Conservation (phyloP, 2,329 filamentous ascomycete species). For the Whalleya microplaca region DNA sequence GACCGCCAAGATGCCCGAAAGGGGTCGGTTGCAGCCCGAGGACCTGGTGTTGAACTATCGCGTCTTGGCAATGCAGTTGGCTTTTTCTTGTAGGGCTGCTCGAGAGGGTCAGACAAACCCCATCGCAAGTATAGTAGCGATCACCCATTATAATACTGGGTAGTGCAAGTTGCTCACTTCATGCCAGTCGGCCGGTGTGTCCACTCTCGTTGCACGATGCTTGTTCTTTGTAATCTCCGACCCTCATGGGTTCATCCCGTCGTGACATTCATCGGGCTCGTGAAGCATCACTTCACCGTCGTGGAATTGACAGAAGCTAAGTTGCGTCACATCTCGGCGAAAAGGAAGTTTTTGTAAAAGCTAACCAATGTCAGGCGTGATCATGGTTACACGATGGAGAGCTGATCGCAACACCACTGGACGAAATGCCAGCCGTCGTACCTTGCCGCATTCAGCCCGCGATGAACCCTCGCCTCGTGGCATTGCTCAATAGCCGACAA, state of each 20-base stretch:
- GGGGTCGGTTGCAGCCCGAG: neutral
- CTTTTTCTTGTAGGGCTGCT: neutral
- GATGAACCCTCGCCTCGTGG: neutral
- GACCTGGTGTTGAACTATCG: neutral
- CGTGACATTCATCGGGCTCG: neutral
- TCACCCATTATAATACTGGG: neutral
- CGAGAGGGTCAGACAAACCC: neutral
- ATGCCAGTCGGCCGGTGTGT: no score
- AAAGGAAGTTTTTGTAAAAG: neutral
- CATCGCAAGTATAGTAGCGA: neutral
- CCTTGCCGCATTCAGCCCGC: neutral
- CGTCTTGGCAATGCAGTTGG: neutral
- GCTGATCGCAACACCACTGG: neutral
- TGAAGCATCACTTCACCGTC: neutral
- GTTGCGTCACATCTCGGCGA: no score
- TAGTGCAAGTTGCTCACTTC: neutral
- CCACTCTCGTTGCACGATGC: no score
- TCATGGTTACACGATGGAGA: neutral
- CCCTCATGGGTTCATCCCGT: neutral
- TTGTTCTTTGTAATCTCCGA: no score
- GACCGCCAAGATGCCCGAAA: neutral
- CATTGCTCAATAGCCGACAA: neutral
- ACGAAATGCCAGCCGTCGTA: neutral
- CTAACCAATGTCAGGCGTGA: neutral
- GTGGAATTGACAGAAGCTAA: neutral